A percentile compares a stretch with the other conserved stretches of the same genome.
Conservation (phyloP, 78 protist genomes). For the Cavenderia fasciculata region DNA sequence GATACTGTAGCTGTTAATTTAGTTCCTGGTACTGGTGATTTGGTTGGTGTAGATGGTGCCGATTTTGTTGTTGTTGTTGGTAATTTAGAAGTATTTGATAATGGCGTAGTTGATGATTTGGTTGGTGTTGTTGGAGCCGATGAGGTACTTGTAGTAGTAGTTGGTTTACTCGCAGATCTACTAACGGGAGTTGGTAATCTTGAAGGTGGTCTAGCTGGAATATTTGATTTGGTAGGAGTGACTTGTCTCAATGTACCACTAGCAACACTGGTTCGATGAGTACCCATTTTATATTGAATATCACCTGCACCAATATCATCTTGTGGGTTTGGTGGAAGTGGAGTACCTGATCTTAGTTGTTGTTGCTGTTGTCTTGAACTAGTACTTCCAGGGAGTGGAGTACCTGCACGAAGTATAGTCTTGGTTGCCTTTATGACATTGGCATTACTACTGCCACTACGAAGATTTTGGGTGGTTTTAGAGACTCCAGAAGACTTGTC, state of each 20-base stretch:
- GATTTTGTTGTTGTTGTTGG: background rate
- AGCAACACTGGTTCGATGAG: slow-evolving; percentile 37
- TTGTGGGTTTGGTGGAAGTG: slow-evolving; percentile 54
- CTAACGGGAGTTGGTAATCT: background rate
- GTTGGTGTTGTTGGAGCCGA: background rate
- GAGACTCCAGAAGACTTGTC: background rate
- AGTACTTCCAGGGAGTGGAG: background rate
- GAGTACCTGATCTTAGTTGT: slow-evolving; percentile 51
- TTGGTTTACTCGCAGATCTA: background rate
- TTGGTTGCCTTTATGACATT: slow-evolving; percentile 53
- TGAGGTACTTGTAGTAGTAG: background rate
- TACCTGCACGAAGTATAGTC: background rate
- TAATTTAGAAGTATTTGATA: background rate
- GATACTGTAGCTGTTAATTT: background rate
- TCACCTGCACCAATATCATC: background rate
- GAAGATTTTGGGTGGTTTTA: slow-evolving; percentile 59
- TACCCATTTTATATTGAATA: slow-evolving; percentile 59
- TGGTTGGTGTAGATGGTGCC: background rate
- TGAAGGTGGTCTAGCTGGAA: background rate
- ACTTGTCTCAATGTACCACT: slow-evolving; percentile 59
- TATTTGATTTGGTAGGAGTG: too few relatives aligned
- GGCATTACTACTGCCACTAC: background rate
- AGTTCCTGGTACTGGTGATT: background rate
- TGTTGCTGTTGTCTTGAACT: background rate
- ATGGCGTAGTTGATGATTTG: background rate